These are phyloP conservation scores for Coniochaeta sp. DNA, from an alignment of 2,329 filamentous ascomycete genomes.

Conservation along the genomic window DNA sequence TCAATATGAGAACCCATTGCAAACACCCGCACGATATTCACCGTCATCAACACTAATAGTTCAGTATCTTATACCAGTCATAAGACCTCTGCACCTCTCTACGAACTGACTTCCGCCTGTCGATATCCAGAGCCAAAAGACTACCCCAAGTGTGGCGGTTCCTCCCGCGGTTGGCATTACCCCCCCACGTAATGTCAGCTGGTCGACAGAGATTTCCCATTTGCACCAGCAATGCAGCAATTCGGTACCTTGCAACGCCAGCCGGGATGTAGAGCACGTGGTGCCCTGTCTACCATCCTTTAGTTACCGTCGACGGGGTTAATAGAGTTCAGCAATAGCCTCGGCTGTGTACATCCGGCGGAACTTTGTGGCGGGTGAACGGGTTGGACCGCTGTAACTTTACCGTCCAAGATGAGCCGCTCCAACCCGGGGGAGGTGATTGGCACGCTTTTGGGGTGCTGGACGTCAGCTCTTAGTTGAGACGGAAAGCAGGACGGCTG, in stretches of 20 bases:
- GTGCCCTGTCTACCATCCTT: background rate
- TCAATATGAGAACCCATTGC: too few relatives aligned
- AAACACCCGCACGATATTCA: too few relatives aligned
- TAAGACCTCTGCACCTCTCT: background rate
- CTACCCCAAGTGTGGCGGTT: too few relatives aligned
- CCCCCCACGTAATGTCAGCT: background rate
- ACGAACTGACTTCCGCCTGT: background rate
- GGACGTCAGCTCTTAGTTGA: too few relatives aligned
- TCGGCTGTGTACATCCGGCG: background rate
- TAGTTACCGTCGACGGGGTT: too few relatives aligned
- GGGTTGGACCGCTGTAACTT: background rate
- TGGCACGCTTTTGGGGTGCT: background rate
- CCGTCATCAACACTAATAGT: too few relatives aligned
- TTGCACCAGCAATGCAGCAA: too few relatives aligned
- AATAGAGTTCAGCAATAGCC: too few relatives aligned
- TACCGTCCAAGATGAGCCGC: background rate
- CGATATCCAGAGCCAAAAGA: background rate
- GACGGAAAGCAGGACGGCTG: too few relatives aligned
- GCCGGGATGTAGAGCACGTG: background rate
- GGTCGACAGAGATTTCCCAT: background rate
- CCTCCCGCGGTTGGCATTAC: background rate
- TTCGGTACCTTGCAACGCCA: background rate
- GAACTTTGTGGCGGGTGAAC: background rate
- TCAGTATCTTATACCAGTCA: too few relatives aligned
- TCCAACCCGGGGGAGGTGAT: background rate